Base-by-base conservation (phyloP, 2,329 filamentous ascomycete genomes). In the Pyrenochaeta sp. region DNA sequence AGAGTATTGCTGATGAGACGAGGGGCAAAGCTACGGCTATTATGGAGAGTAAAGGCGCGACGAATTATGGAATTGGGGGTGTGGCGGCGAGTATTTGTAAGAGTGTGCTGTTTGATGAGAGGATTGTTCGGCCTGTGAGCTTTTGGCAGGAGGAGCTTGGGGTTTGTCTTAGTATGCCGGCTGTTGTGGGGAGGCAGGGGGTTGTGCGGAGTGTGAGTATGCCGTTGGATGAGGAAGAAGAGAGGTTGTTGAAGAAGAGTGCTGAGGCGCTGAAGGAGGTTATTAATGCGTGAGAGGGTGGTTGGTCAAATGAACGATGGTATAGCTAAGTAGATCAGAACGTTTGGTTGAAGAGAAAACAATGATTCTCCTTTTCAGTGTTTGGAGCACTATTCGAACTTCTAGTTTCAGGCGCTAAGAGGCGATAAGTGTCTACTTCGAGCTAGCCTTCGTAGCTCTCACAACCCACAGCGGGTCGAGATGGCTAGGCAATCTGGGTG, bases 381-480 rank as follows among this genome's bases (percentile, higher is more conserved):
- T 19, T 19, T 19, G 19, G 19, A 19, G 19, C 19, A 19, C 19
- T 19, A 19, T 19, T 19, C 19, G 19, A 1, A 19, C 19, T 19
- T 19, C 19, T 19, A 19, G 19, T 19, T 19, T 19, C 19, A 19
- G 19, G 19, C 19, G 19, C 19, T n/a, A n/a, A n/a, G n/a, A n/a
- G n/a, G n/a, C n/a, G n/a, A n/a, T n/a, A n/a, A n/a, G n/a, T n/a
- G n/a, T n/a, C 15, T 13, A n/a, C 5, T 13, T 19, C 5, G 13
- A 39, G 13, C 2, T 39, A 39, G 8, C 15, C 25, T 68, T 72
- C 12, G 53, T 72, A 19, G 50, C 72, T 9, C 69, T 56, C 10
- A 74, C 68, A 15, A 72, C 58, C 70, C 70, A 74, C n/a, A 74
- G 24, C 8, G 69, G 68, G 42, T 73, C 69, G 5, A 72, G 49